Evolutionary conservation across 768 basidiomycete species (phyloP).

Genomic region (Calocybe gangraenosa): DNA sequence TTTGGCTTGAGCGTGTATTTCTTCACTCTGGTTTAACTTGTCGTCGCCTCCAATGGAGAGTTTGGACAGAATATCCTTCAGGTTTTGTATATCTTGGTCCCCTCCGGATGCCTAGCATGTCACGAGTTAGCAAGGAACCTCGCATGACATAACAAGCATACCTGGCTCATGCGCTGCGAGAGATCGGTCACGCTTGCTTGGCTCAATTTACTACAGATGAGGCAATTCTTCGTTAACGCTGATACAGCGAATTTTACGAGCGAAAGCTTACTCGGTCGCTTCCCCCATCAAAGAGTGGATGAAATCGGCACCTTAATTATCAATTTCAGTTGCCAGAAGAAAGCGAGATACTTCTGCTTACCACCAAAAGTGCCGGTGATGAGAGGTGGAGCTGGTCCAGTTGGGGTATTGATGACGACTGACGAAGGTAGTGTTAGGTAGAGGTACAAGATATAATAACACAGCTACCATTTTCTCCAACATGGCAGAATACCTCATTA

Average conservation of each 20-base stretch:
- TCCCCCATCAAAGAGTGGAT: constrained; percentile 62
- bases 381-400: constrained; percentile 54
- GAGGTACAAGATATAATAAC: background rate
- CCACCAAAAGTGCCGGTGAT: constrained; percentile 69
- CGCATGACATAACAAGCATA: constrained; percentile 10
- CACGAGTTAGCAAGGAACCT: background rate
- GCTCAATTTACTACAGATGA: constrained; percentile 44
- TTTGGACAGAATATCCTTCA: constrained; percentile 45
- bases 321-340: background rate
- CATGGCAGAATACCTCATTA: constrained; percentile 72
- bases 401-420: constrained; percentile 49
- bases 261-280: constrained; percentile 51
- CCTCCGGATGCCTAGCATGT: constrained; percentile 24
- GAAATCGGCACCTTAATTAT: constrained; percentile 48
- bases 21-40: constrained; percentile 50
- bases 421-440: background rate
- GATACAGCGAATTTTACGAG: background rate
- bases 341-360: constrained; percentile 13
- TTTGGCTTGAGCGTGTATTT: constrained; percentile 49
- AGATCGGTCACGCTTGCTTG: constrained; percentile 61
- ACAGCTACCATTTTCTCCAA: constrained; percentile 53
- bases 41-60: constrained; percentile 46
- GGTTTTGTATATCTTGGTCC: constrained; percentile 28
- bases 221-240: background rate
- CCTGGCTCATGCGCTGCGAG: constrained; percentile 44